Base-by-base conservation (phyloP, 805 yeast genomes). In the Candida argentea region DNA sequence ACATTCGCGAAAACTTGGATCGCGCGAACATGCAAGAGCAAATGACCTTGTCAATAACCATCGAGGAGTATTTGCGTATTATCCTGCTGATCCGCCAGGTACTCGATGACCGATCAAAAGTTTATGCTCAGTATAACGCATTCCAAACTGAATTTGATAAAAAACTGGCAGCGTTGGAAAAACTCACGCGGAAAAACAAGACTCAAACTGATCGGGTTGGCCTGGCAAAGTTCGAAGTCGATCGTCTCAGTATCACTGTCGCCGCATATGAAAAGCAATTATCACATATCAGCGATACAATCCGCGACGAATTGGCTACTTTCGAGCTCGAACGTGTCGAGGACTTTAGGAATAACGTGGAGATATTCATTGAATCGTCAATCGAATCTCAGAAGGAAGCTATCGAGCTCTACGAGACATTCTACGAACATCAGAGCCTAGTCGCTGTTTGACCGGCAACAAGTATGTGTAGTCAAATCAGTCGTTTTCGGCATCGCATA, bases 321-420 rank as follows among this genome's bases (percentile, higher is more conserved):
- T 84, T 87, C 47, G 94, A 85, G 46, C 58, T 62, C 24, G 89
- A 80, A 32, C 81, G 77, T 42, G 68, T 84, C 20, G 74, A 70
- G 21, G 97, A 87, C 43, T 85, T 89, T 54, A 71, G 95, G 47
- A 82, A 82, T 44, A 72, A 86, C 36, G 82, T 89, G 29, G 98
- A 91, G 53, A 78, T 89, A 8, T 87, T 76, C 44, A 69, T 93
- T 48, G 97, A 91, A 52, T 74, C 91, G 29, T 71, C 91, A 14
- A 81, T 87, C 30, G 98, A 91, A 54, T 68, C 86, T 18, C 98
- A 91, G 54, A 91, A 91, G 56, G 95, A 86, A 50, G 75, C 80
- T 18, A 82, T 82, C 34, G 93, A 82, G 46, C 51, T 78, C n/a
- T 82, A 89, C 84, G 91, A 82, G 50, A 75, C 86, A 1, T 91